Evolutionary conservation across 1,139 yeast species (phyloP).

Genomic region (Sugiyamaella japonica): DNA sequence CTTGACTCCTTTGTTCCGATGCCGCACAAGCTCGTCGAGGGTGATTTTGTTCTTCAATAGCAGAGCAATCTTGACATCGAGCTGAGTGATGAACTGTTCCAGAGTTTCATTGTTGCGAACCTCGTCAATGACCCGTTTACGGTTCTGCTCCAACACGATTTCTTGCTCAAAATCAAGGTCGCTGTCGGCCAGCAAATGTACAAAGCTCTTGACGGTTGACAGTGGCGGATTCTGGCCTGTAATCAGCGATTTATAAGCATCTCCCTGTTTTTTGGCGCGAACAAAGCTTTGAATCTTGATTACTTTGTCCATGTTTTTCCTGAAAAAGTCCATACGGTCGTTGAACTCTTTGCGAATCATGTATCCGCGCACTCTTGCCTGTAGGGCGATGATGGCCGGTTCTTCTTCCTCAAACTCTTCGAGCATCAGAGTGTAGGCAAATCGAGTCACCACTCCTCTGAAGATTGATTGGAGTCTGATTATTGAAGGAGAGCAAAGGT

Average conservation of each 20-base stretch:
- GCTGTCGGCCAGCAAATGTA: conserved; percentile 70
- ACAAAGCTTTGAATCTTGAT: conserved; percentile 73
- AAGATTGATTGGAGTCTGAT: conserved; percentile 46
- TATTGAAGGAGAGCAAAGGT: conserved; percentile 41
- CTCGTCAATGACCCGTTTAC: conserved; percentile 65
- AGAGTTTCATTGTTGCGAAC: conserved; percentile 65
- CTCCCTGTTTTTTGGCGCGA: conserved; percentile 65
- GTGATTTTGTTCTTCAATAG: conserved; percentile 78
- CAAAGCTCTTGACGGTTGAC: conserved; percentile 72
- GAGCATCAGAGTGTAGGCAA: conserved; percentile 48
- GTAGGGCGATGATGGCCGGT: conserved; percentile 47
- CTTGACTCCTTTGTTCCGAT: conserved; percentile 46
- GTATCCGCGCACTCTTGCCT: conserved; percentile 52
- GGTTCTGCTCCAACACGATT: conserved; percentile 62
- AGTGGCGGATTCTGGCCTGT: conserved; percentile 74
- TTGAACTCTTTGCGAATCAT: conserved; percentile 43
- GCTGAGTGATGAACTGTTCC: conserved; percentile 72
- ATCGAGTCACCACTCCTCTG: conserved; percentile 51
- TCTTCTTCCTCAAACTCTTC: conserved; percentile 56
- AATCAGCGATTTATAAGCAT: conserved; percentile 72
- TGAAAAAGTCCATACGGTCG: conserved; percentile 55
- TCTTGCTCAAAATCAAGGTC: conserved; percentile 78
- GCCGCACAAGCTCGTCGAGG: conserved; percentile 67
- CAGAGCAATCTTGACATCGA: conserved; percentile 78
- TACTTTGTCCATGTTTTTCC: conserved; percentile 54